Percentiles rank a stretch among this genome's conserved stretches.
Conservation (phyloP, 345 rosid genomes). For the Gossypium australe region DNA sequence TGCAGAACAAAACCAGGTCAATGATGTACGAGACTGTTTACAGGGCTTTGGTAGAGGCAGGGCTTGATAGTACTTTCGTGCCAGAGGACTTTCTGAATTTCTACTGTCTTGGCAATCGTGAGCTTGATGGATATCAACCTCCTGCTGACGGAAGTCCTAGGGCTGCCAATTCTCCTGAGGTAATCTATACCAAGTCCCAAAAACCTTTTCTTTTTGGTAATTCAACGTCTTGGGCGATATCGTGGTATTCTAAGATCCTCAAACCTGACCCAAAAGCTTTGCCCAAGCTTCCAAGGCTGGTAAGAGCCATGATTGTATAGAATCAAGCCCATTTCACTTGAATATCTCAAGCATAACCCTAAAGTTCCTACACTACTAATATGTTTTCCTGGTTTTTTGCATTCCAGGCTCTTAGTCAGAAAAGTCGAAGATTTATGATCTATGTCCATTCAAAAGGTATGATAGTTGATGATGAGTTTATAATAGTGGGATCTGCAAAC, state of each 20-base stretch:
- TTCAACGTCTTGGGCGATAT: neutral
- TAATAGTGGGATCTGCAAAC: constrained; percentile 87
- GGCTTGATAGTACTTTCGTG: constrained; percentile 55
- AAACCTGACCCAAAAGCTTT: neutral
- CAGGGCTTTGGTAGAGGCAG: constrained; percentile 80
- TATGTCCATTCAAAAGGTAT: constrained; percentile 98
- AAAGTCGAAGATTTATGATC: constrained; percentile 78
- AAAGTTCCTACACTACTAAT: neutral
- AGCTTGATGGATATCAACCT: constrained; percentile 26
- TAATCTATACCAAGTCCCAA: constrained; percentile 23
- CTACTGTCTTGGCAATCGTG: constrained; percentile 95
- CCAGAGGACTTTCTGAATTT: constrained; percentile 90
- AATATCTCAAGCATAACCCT: neutral
- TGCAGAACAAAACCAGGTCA: constrained; percentile 94
- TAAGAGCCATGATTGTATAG: neutral
- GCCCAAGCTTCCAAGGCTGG: neutral
- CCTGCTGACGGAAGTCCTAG: constrained; percentile 30
- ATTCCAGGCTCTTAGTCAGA: constrained; percentile 51
- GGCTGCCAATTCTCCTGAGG: constrained; percentile 62
- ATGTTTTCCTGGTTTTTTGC: neutral
- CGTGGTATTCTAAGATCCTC: constrained; percentile 1
- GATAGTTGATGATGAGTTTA: constrained; percentile 89
- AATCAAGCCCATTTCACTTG: neutral
- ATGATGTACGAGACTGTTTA: constrained; percentile 95
- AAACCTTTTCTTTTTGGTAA: neutral